These are phyloP conservation scores for Lagenaria siceraria DNA, from an alignment of 306 rosid genomes.

Conservation along the genomic window DNA sequence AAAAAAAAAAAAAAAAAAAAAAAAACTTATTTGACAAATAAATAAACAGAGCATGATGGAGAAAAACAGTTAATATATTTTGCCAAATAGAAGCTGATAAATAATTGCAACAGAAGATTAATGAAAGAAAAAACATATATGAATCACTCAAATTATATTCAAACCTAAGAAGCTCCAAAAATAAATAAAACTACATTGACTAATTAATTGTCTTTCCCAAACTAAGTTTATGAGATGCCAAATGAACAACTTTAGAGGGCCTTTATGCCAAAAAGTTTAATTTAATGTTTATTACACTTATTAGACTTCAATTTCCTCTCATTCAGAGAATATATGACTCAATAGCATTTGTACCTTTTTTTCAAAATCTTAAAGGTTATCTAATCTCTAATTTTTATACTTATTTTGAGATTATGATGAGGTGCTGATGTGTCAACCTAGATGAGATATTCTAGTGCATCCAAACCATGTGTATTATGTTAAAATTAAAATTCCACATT, in stretches of 20 bases:
- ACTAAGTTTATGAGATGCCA: not conserved
- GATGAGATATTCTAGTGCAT: no score
- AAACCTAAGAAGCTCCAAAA: not conserved
- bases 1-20: no score
- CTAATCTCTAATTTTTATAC: no score
- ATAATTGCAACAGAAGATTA: not conserved
- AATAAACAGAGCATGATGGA: not conserved
- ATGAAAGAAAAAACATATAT: not conserved
- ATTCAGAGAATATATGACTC: no score
- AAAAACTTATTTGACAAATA: not conserved
- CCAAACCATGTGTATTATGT: no score
- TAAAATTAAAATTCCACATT: no score
- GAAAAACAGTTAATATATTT: not conserved
- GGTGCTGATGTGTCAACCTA: no score
- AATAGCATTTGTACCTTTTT: no score
- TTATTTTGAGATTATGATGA: no score
- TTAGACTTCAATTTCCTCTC: not conserved
- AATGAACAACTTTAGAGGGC: not conserved
- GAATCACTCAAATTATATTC: not conserved
- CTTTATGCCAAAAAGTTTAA: not conserved
- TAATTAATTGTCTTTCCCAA: not conserved
- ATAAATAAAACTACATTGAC: not conserved
- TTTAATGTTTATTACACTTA: not conserved
- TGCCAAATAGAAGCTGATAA: not conserved
- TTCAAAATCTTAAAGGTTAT: no score